Evolutionary conservation across 306 rosid genomes (phyloP), one percentile per base, ranked within the genome.

Genomic region (Rosa chinensis): DNA sequence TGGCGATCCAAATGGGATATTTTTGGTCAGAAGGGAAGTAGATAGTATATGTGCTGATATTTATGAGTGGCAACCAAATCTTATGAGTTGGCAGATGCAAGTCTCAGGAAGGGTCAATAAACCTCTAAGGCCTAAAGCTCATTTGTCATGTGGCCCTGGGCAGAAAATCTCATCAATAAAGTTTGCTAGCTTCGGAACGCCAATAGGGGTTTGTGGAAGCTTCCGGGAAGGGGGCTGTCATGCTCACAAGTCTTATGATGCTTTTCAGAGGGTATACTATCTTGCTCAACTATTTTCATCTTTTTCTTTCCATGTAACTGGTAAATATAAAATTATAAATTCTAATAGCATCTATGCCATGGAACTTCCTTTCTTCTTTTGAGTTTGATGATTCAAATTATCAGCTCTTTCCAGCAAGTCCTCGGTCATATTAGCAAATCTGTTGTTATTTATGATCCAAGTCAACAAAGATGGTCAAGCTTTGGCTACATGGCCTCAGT

Each of bases 151-250:
- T 72, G 96, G 94, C 68, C 85, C 81, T 1, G 97, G 97, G 56
- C 98, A 95, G 85, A 91, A 89, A 70, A 93, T 95, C 52, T 85
- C 99, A 32, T 88, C 91, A 18, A 91, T 95, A 78, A 93, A 95
- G 84, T 95, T 95, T 53, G 98, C 99, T 75, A 95, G 99, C 93
- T 95, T 93, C 11, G 99, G 99, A 53, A 95, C 92, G 3, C 98
- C 99, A 0, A 91, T 85, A 79, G 99, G 99, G 10, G 76, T 82
- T 48, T 95, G 99, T 61, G 98, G 99, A 82, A 88, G 87, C 85
- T 95, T 81, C 81, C 92, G 79, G 1, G 94, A 95, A 82, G 99
- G 99, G 82, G 84, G 74, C 59, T 95, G 99, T 81, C 99, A 93
- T 55, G 98, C 99, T 17, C 97, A 95, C 86, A 84, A 88, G 32